phyloP scores from a whole-genome alignment of 2,329 filamentous ascomycete species.

The Clonostachys rhizophaga region DNA sequence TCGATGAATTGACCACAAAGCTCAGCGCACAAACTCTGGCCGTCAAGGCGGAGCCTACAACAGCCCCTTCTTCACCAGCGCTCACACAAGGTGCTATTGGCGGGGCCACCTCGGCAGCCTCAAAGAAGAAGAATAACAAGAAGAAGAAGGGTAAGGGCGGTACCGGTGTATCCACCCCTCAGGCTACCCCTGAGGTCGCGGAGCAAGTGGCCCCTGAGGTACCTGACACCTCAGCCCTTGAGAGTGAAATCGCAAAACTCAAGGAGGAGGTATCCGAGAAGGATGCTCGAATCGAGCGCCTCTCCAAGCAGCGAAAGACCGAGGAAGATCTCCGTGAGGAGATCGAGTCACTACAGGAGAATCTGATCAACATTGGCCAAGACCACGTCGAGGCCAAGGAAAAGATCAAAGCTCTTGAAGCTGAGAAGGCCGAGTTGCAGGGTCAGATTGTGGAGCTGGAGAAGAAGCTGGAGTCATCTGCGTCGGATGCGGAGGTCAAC shows the following conservation, averaged over 20 bases:
- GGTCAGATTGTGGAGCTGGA: conserved; percentile 62
- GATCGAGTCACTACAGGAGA: conserved; percentile 77
- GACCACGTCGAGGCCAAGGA: conserved; percentile 83
- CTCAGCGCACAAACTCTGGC: conserved; percentile 23
- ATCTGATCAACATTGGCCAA: conserved; percentile 72
- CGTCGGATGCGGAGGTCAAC: conserved; percentile 33
- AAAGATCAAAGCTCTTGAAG: conserved; percentile 64
- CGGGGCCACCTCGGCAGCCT: conserved; percentile 11
- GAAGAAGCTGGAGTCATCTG: conserved; percentile 52
- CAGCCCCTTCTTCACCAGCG: conserved; percentile 13
- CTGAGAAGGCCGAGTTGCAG: conserved; percentile 63
- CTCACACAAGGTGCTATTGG: conserved; percentile 13
- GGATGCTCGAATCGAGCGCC: conserved; percentile 65
- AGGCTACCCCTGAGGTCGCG: conserved; percentile 24
- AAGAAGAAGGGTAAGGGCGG: conserved; percentile 72
- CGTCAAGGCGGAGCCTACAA: conserved; percentile 9
- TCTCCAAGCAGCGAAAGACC: conserved; percentile 66
- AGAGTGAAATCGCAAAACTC: conserved; percentile 43
- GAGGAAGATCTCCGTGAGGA: conserved; percentile 81
- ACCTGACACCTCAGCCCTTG: conserved; percentile 28
- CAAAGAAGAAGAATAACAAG: conserved; percentile 75
- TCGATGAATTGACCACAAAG: conserved; percentile 36
- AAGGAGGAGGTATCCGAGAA: conserved; percentile 56
- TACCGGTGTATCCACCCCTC: conserved; percentile 17
- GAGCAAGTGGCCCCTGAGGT: conserved; percentile 24